A percentile compares a stretch with the other conserved stretches of the same genome.
Conservation (phyloP, 306 rosid species). For the Vigna hirtella region DNA sequence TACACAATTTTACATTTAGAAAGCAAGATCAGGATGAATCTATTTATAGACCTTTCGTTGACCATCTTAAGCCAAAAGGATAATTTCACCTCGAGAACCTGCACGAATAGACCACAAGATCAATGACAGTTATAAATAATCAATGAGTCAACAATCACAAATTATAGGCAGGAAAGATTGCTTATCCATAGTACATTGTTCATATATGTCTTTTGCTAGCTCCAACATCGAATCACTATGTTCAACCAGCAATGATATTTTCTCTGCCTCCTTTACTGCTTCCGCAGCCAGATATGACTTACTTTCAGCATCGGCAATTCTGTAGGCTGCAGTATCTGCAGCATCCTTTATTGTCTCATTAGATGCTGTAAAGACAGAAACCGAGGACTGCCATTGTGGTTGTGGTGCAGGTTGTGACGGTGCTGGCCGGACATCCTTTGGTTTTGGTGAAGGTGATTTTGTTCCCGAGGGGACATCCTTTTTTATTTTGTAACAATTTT, state of each 20-base stretch:
- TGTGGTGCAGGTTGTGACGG: neutral
- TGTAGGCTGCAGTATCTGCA: conserved; percentile 63
- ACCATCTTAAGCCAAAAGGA: conserved; percentile 55
- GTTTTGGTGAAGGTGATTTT: conserved; percentile 49
- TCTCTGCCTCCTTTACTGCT: conserved; percentile 72
- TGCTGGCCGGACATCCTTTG: conserved; percentile 49
- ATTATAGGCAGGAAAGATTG: neutral
- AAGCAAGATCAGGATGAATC: conserved; percentile 31
- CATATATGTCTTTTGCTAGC: conserved; percentile 60
- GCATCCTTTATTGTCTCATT: conserved; percentile 59
- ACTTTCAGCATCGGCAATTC: conserved; percentile 77
- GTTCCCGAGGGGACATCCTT: conserved; percentile 42
- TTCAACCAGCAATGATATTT: conserved; percentile 62
- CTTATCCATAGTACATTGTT: conserved; percentile 62
- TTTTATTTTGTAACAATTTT: conserved; percentile 44
- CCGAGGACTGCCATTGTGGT: conserved; percentile 41
- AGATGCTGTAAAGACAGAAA: conserved; percentile 37
- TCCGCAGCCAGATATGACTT: conserved; percentile 73
- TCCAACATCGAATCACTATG: conserved; percentile 61
- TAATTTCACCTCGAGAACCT: conserved; percentile 72
- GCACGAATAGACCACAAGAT: conserved; percentile 45
- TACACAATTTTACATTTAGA: conserved; percentile 52
- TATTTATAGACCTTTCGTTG: conserved; percentile 32
- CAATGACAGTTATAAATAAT: conserved; percentile 12
- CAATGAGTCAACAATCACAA: neutral